phyloP scores from a whole-genome alignment of 176 grass and related monocot species.

The Carex kokanica region DNA sequence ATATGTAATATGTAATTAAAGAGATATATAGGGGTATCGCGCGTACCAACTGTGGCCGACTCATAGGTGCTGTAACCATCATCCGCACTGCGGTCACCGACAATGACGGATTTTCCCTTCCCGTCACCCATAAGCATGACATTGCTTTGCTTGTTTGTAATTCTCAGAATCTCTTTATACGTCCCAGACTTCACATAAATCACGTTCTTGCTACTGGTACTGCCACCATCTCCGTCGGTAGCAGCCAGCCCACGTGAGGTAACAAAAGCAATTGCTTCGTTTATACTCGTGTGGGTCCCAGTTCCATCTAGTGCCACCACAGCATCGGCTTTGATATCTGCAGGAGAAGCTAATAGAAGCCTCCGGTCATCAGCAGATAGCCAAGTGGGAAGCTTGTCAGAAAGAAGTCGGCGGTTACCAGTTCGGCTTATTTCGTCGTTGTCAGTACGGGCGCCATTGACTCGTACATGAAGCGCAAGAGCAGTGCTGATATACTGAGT shows the following conservation, averaged over 20 bases:
- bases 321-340: slow-evolving; percentile 45
- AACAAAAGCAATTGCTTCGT: slow-evolving; percentile 60
- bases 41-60: slow-evolving; percentile 74
- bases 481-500: slow-evolving; percentile 60
- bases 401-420: not conserved
- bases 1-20: not conserved
- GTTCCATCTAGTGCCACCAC: slow-evolving; percentile 72
- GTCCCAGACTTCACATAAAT: slow-evolving; percentile 73
- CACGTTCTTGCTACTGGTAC: slow-evolving; percentile 38
- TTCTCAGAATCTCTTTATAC: slow-evolving; percentile 59
- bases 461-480: slow-evolving; percentile 52
- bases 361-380: slow-evolving; percentile 35
- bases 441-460: not conserved
- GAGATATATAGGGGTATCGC: not conserved
- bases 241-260: not conserved
- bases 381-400: slow-evolving; percentile 39
- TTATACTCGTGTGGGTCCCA: slow-evolving; percentile 66
- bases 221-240: not conserved
- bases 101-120: slow-evolving; percentile 74
- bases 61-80: slow-evolving; percentile 52
- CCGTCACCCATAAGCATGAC: slow-evolving; percentile 85
- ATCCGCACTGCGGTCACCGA: slow-evolving; percentile 37
- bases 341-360: slow-evolving; percentile 42
- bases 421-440: not conserved
- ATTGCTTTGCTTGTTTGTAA: slow-evolving; percentile 42